Conservation (phyloP, 2,329 filamentous ascomycete species). For the Sporothrix humicola region DNA sequence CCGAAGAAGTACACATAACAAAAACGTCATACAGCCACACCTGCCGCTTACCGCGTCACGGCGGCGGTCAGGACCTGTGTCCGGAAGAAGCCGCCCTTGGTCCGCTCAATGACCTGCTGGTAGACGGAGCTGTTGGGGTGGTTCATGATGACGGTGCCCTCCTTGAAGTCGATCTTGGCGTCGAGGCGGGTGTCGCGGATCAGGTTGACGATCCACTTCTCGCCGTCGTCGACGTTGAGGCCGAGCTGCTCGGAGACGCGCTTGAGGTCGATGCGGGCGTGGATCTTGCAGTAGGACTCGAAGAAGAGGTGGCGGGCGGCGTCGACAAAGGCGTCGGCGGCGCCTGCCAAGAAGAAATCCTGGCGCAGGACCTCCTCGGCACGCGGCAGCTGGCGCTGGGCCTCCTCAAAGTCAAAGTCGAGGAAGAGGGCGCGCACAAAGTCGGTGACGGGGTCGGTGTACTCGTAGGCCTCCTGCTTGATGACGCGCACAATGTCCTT, state of each 20-base stretch:
- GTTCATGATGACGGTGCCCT: conserved; percentile 99
- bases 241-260: conserved; percentile 91
- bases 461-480: conserved; percentile 97
- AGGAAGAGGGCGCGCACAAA: conserved; percentile 97
- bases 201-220: conserved; percentile 99
- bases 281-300: conserved; percentile 99
- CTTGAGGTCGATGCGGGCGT: conserved; percentile 97
- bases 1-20: not conserved
- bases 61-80: conserved; percentile 88
- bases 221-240: conserved; percentile 89
- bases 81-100: conserved; percentile 97
- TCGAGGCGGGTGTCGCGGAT: conserved; percentile 97
- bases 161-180: conserved; percentile 99
- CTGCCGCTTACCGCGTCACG: conserved; percentile 48
- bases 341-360: conserved; percentile 92
- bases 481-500: conserved; percentile 97
- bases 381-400: conserved; percentile 82
- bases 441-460: conserved; percentile 92
- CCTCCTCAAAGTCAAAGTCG: conserved; percentile 96
- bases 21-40: not conserved
- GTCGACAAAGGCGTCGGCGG: conserved; percentile 89
- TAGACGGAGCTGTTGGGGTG: conserved; percentile 98
- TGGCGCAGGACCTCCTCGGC: conserved; percentile 89
- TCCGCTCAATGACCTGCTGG: conserved; percentile 98
- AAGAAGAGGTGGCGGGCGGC: conserved; percentile 95